Base-by-base conservation (phyloP, 78 protist species). In the slime mould (Dictyostelium discoideum) region DNA sequence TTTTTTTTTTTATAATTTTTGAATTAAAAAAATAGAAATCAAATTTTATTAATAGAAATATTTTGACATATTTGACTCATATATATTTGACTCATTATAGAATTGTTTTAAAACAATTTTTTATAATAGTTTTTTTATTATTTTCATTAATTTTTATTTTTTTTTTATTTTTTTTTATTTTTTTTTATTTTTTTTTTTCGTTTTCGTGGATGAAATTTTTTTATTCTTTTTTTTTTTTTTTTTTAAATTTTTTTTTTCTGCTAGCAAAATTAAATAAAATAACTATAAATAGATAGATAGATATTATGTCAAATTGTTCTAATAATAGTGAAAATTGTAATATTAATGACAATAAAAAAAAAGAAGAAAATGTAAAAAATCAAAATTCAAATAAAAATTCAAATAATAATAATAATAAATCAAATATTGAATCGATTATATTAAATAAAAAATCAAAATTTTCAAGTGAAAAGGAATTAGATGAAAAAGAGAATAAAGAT, bases 401-500 rank as follows among this genome's bases (percentile, higher is more conserved):
- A 1, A 67, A 69, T 69, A 69, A 69, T 69, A 13, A 69, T 69
- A 29, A 26, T 26, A 69, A 69, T 69, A 24, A 26, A 22, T n/a
- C 26, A 24, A 69, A n/a, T 24, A 29, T 69, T 26, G 39, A 69
- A 26, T 69, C 77, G 11, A 69, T 69, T 11, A 69, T 69, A 69
- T 69, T 69, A 74, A 32, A 74, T 37, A 74, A 74, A 74, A 74
- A 37, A 37, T n/a, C 3, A 16, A 74, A 74, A 74, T 37, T 74
- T 37, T 24, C 42, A 69, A 29, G 77, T 73, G 42, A 73, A 10
- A 73, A 16, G 4, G 81, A 74, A 32, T 74, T 74, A 16, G 81
- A 74, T 74, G 50, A 74, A 74, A 74, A 37, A 74, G 81, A 74
- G 24, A 74, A 74, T 74, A 20, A 74, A 74, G 81, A 74, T 37